Percentiles rank a stretch among this genome's conserved stretches.
phyloP scores from a whole-genome alignment of 768 basidiomycete species.

The Mycena latifolia region DNA sequence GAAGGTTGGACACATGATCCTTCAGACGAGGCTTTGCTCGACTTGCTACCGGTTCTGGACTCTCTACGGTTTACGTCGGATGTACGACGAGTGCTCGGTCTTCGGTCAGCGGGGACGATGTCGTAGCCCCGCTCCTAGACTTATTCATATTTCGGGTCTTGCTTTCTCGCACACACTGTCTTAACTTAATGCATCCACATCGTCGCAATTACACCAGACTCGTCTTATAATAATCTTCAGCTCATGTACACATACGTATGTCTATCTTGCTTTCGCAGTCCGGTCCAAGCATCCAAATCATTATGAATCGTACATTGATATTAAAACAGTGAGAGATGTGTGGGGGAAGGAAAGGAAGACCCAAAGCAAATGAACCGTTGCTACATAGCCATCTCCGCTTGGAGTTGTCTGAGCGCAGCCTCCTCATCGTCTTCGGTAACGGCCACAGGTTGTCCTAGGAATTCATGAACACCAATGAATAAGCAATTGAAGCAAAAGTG shows the following conservation, averaged over 20 bases:
- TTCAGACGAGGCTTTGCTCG: constrained; percentile 94
- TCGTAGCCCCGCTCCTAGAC: constrained; percentile 46
- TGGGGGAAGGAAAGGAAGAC: constrained; percentile 36
- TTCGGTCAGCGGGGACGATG: constrained; percentile 58
- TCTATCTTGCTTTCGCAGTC: constrained; percentile 33
- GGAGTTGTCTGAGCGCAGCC: constrained; percentile 87
- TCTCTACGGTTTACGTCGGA: constrained; percentile 96
- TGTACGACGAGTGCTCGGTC: constrained; percentile 91
- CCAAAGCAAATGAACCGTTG: constrained; percentile 31
- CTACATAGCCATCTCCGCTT: constrained; percentile 90
- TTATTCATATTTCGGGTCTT: constrained; percentile 42
- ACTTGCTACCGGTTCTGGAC: constrained; percentile 95
- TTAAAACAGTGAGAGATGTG: constrained; percentile 34
- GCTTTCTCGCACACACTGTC: constrained; percentile 38
- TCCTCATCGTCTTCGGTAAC: constrained; percentile 91
- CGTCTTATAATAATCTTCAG: constrained; percentile 35
- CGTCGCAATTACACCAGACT: constrained; percentile 41
- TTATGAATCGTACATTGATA: constrained; percentile 45
- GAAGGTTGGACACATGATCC: constrained; percentile 99
- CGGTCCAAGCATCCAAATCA: constrained; percentile 33
- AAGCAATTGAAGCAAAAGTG: neutral
- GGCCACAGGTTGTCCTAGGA: constrained; percentile 51
- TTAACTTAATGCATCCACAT: constrained; percentile 47
- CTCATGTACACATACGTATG: constrained; percentile 39
- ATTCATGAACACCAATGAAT: neutral